These are phyloP conservation scores for Mollisia scopiformis DNA, from an alignment of 2,329 filamentous ascomycete genomes.

Conservation along the genomic window DNA sequence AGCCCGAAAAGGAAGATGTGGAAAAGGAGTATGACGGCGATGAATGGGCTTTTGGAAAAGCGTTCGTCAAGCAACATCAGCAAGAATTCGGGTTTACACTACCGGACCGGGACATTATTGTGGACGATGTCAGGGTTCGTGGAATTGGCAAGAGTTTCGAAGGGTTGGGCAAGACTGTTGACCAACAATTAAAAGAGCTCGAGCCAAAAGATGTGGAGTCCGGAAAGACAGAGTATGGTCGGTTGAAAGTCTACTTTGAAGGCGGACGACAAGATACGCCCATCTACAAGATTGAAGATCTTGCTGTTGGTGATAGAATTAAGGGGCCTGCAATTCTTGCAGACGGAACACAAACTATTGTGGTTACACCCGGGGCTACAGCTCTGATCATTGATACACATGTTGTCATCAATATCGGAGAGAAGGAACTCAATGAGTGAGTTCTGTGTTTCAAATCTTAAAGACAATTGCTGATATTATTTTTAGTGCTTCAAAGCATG, in stretches of 20 bases:
- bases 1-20: conserved; percentile 66
- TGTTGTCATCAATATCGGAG: conserved; percentile 82
- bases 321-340: conserved; percentile 84
- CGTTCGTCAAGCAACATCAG: conserved; percentile 84
- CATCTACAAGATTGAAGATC: conserved; percentile 78
- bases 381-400: conserved; percentile 84
- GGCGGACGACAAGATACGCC: conserved; percentile 77
- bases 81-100: conserved; percentile 94
- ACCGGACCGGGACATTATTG: conserved; percentile 81
- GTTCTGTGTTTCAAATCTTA: conserved; percentile 38
- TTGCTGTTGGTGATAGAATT: conserved; percentile 73
- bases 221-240: conserved; percentile 65
- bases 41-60: conserved; percentile 82
- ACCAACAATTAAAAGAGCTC: conserved; percentile 77
- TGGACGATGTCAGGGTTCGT: conserved; percentile 86
- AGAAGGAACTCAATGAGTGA: conserved; percentile 49
- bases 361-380: conserved; percentile 77
- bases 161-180: conserved; percentile 78
- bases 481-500: conserved; percentile 18
- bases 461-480: not conserved
- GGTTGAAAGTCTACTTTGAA: conserved; percentile 79
- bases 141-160: conserved; percentile 89
- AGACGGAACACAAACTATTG: conserved; percentile 88
- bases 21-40: conserved; percentile 63
- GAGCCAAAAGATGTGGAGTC: conserved; percentile 50